A percentile compares a stretch with the other conserved stretches of the same genome.
phyloP scores from a whole-genome alignment of 2,329 filamentous ascomycete genomes.

The Fusarium sp. region DNA sequence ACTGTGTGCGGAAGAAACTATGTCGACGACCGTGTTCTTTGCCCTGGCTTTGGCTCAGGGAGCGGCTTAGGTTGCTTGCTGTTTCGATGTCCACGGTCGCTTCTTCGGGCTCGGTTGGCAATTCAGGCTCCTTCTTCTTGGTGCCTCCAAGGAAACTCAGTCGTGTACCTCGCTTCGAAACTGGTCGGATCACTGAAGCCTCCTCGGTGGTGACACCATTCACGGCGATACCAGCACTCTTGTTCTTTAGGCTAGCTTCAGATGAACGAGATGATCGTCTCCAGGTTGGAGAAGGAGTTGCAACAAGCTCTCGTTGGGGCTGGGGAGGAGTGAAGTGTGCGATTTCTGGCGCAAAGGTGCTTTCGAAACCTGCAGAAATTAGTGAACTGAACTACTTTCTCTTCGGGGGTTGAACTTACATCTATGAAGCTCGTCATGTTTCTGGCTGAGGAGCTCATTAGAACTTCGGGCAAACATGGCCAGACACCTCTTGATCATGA shows the following conservation, averaged over 20 bases:
- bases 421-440: conserved; percentile 69
- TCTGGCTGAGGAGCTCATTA: conserved; percentile 67
- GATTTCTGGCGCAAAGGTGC: conserved; percentile 73
- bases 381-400: conserved; percentile 16
- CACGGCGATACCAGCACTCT: conserved; percentile 50
- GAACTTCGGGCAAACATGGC: conserved; percentile 73
- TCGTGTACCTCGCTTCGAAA: conserved; percentile 63
- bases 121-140: conserved; percentile 58
- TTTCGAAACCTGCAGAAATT: conserved; percentile 65
- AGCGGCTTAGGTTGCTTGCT: conserved; percentile 48
- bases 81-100: conserved; percentile 49
- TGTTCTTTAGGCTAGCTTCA: conserved; percentile 50
- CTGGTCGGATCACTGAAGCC: conserved; percentile 61
- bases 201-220: conserved; percentile 59
- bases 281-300: conserved; percentile 58
- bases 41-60: conserved; percentile 41
- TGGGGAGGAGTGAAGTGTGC: conserved; percentile 68
- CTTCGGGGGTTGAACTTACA: conserved; percentile 62
- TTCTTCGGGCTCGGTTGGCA: conserved; percentile 46
- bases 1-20: conserved; percentile 60
- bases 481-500: conserved; percentile 86
- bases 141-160: conserved; percentile 68
- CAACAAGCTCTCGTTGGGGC: conserved; percentile 54
- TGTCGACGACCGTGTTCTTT: conserved; percentile 52
- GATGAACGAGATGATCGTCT: conserved; percentile 62